Percentiles rank a stretch among this genome's conserved stretches.
Evolutionary conservation across 148 eudicot species (phyloP).

Genomic region (Diospyros kaki): DNA sequence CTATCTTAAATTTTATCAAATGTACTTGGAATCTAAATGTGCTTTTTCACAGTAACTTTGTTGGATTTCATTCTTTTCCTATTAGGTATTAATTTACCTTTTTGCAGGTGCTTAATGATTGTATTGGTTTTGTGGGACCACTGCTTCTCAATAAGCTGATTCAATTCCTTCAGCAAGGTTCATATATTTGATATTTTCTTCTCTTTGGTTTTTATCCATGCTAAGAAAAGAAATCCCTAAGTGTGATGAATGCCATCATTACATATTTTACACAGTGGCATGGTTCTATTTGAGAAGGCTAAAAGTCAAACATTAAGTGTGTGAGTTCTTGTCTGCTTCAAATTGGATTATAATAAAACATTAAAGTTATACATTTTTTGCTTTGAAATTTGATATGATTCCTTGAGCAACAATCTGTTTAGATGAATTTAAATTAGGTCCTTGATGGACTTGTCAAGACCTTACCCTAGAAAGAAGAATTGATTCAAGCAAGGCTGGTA

Average conservation of each 20-base stretch:
- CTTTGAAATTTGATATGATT: not conserved
- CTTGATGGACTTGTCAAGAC: not conserved
- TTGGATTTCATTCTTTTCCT: not conserved
- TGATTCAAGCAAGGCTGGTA: not conserved
- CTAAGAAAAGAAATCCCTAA: not conserved
- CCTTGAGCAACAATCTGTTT: not conserved
- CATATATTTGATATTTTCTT: not conserved
- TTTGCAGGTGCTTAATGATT: conserved; percentile 80
- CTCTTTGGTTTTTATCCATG: not conserved
- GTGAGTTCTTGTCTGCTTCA: not conserved
- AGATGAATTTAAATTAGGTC: not conserved
- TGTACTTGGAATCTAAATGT: not conserved
- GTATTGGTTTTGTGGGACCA: conserved; percentile 85
- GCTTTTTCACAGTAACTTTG: not conserved
- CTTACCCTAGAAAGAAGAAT: not conserved
- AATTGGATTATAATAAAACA: not conserved
- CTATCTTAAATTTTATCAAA: not conserved
- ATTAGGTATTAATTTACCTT: conserved; percentile 3
- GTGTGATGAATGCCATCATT: not conserved
- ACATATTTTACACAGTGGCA: not conserved
- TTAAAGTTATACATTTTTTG: not conserved
- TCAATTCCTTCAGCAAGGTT: conserved; percentile 81
- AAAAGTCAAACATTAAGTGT: not conserved
- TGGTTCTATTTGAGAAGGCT: not conserved
- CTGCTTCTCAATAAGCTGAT: conserved; percentile 82